Percentiles rank a stretch among this genome's conserved stretches.
Evolutionary conservation across 805 yeast genomes (phyloP).

Genomic region (Clavispora vitiphila): DNA sequence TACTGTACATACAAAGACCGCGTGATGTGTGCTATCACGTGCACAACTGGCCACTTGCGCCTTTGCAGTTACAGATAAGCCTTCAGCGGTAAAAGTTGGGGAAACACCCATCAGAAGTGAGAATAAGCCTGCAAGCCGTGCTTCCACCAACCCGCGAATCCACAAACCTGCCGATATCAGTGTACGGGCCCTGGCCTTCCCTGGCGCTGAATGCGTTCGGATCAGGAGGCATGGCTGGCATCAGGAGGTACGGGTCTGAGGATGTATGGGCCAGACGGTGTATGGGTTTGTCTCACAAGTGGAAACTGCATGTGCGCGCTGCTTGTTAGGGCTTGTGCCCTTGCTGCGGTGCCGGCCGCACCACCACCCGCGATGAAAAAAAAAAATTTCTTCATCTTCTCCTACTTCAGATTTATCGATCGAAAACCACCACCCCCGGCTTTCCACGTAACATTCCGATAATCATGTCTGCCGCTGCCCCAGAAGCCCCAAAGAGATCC

Average conservation of each 20-base stretch:
- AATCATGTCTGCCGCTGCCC: constrained; percentile 42
- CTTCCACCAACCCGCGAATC: no score
- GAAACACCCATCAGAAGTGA: no score
- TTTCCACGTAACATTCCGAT: constrained; percentile 72
- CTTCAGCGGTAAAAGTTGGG: no score
- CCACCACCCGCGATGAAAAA: constrained; percentile 1
- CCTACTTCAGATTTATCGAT: constrained; percentile 40
- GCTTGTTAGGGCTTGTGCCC: constrained; percentile 12
- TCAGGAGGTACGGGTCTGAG: not conserved
- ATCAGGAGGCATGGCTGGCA: no score
- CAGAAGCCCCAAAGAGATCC: constrained; percentile 43
- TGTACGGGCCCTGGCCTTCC: no score
- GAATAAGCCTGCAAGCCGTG: no score
- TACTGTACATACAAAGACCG: not conserved
- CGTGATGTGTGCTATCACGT: not conserved
- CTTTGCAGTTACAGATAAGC: no score
- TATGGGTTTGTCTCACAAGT: no score
- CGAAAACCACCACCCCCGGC: constrained; percentile 64
- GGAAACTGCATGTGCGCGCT: no score
- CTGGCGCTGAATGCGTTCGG: no score
- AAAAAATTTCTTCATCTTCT: constrained; percentile 4
- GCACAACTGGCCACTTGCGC: not conserved
- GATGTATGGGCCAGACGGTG: no score
- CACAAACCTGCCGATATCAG: no score
- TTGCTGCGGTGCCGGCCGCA: constrained; percentile 1